phyloP scores from a whole-genome alignment of 1,284 basidiomycete genomes.

The Mycosarcoma mackinlayi region DNA sequence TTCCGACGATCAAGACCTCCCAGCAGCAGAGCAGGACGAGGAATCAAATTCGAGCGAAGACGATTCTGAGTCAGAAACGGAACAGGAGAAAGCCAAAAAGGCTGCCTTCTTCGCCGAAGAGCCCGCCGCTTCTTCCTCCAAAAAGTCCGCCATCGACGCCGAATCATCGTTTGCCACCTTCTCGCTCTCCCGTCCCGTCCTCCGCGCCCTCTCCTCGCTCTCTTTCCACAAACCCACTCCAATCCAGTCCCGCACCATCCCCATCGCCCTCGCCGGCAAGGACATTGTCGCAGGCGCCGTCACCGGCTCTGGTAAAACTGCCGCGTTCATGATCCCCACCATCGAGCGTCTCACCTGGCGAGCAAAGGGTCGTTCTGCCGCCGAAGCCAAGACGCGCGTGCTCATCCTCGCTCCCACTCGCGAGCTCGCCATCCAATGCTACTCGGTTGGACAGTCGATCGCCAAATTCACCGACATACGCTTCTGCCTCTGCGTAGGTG shows the following conservation, averaged over 20 bases:
- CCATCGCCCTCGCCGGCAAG: constrained; percentile 94
- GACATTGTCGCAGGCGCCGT: constrained; percentile 98
- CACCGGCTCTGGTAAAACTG: constrained; percentile 94
- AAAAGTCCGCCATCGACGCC: constrained; percentile 25
- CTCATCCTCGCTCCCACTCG: constrained; percentile 95
- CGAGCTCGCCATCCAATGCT: constrained; percentile 97
- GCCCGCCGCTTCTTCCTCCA: constrained; percentile 14
- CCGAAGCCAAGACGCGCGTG: constrained; percentile 91
- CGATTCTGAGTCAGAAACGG: constrained; percentile 53
- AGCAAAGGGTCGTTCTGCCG: constrained; percentile 82
- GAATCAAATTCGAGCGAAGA: constrained; percentile 39
- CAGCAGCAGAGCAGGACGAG: constrained; percentile 29
- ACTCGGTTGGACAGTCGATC: constrained; percentile 91
- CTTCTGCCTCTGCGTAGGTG: constrained; percentile 97
- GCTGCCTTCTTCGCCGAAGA: constrained; percentile 65
- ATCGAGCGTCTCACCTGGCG: constrained; percentile 89
- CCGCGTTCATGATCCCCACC: constrained; percentile 99
- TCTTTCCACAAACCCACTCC: constrained; percentile 88
- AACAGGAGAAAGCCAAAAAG: constrained; percentile 59
- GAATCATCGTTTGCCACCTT: constrained; percentile 78
- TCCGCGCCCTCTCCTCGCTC: constrained; percentile 84
- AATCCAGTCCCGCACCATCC: constrained; percentile 97
- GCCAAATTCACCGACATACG: constrained; percentile 87
- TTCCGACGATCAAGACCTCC: constrained; percentile 59
- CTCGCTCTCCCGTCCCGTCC: constrained; percentile 87